Evolutionary conservation across 2,329 filamentous ascomycete genomes (phyloP).

Genomic region (Aspergillus pseudoglaucus): DNA sequence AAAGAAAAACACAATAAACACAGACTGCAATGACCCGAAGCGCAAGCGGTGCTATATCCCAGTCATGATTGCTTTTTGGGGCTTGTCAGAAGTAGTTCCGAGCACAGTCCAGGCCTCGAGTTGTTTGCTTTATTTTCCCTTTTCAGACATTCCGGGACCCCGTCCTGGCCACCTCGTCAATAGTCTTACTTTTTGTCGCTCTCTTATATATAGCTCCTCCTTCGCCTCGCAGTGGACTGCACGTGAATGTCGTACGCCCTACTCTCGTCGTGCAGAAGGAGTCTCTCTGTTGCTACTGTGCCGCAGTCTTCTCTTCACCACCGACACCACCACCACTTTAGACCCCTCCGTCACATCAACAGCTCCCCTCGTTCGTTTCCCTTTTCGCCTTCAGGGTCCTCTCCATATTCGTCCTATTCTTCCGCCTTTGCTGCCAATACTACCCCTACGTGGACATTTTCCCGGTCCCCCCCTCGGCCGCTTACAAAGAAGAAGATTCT

Average conservation of each 20-base stretch:
- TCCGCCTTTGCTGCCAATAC: background rate
- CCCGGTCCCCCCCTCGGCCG: background rate
- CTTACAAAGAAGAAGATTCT: constrained; percentile 2
- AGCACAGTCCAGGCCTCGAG: no score
- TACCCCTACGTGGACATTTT: background rate
- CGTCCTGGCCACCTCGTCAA: background rate
- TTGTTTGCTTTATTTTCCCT: no score
- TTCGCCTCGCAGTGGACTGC: constrained; percentile 7
- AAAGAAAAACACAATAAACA: no score
- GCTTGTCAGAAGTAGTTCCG: no score
- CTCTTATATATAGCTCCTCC: constrained; percentile 1
- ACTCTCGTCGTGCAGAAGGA: constrained; percentile 23
- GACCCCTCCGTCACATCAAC: constrained; percentile 1
- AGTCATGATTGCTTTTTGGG: no score
- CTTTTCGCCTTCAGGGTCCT: constrained; percentile 8
- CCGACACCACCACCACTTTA: constrained; percentile 7
- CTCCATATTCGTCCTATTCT: background rate
- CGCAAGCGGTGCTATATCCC: no score
- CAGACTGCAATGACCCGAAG: no score
- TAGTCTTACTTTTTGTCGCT: constrained; percentile 9
- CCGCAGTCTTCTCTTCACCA: constrained; percentile 7
- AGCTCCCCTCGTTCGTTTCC: background rate
- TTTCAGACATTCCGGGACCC: no score
- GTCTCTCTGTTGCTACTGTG: constrained; percentile 20
- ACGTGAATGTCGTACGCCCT: constrained; percentile 32